phyloP scores from a whole-genome alignment of 1,284 basidiomycete genomes.

The Ceratobasidium sp. region DNA sequence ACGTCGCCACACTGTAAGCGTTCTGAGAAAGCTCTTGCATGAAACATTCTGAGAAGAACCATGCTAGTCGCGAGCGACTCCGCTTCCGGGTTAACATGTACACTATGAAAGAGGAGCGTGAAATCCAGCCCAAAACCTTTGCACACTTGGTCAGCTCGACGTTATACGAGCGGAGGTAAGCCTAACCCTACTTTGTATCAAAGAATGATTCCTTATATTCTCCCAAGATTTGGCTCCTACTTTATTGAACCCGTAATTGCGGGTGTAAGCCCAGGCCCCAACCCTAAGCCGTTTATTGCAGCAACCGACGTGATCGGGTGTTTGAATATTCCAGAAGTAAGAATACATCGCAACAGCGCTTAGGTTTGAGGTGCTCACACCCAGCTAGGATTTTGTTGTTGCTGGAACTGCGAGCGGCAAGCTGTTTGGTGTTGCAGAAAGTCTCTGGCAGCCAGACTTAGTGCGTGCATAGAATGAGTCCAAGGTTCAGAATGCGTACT shows the following conservation, averaged over 20 bases:
- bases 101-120: conserved; percentile 98
- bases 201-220: background rate
- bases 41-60: conserved; percentile 30
- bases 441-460: conserved; percentile 97
- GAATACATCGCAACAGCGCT: conserved; percentile 50
- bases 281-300: conserved; percentile 92
- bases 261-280: conserved; percentile 80
- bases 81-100: conserved; percentile 99
- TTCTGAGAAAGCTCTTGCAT: background rate
- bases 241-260: conserved; percentile 98
- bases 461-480: conserved; percentile 48
- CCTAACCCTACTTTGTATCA: background rate
- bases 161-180: conserved; percentile 89
- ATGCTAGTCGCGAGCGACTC: conserved; percentile 79
- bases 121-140: conserved; percentile 96
- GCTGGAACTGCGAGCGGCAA: conserved; percentile 93
- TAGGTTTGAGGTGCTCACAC: background rate
- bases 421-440: conserved; percentile 97
- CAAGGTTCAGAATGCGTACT: background rate
- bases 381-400: conserved; percentile 87
- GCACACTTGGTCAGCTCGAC: conserved; percentile 95
- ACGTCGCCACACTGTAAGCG: conserved; percentile 87
- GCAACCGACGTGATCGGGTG: conserved; percentile 97
- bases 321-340: conserved; percentile 78
- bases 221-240: conserved; percentile 84